Evolutionary conservation across 305 asterid genomes (phyloP), one percentile per base, ranked within the genome.

Genomic region (Fraxinus latifolia): DNA sequence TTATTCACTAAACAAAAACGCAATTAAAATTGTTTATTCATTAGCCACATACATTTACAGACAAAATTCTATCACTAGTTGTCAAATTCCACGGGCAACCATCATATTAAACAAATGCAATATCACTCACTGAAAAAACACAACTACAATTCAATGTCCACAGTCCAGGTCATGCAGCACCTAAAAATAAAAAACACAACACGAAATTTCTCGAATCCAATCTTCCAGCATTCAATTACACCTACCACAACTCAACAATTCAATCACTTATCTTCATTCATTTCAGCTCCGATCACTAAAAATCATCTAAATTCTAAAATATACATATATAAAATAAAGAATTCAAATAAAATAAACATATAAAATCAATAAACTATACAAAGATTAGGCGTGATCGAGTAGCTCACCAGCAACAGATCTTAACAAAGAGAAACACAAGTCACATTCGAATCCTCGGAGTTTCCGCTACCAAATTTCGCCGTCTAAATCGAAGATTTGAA

Each of bases 321-420:
- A 42, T 27, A 77, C 76, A 29, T 70, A 73, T 55, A 77, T 81
- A 82, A 86, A 76, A 37, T 75, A 77, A 82, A 79, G 42, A 47
- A 58, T 3, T 36, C 12, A 33, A 74, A 81, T 5, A 29, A 39
- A 84, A 39, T 55, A n/a, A 50, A 50, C 60, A 50, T 15, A 50
- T 50, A 15, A 67, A 7, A 31, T 60, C 60, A 70, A 44, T 80
- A 60, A 72, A 23, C 58, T 76, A 79, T 29, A 76, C 73, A 23
- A 74, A 78, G 25, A 85, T 32, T 33, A 82, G 83, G 33, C 19
- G 83, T 88, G 92, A 87, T 89, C 90, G 91, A 85, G 80, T 82
- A 91, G 83, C 77, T 86, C 77, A 86, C 92, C 90, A 80, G 87
- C 86, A 84, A 89, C 90, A 90, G 97, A 92, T 92, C 95, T 89